Conservation (phyloP, 306 rosid species). For the Citrullus mucosospermus region DNA sequence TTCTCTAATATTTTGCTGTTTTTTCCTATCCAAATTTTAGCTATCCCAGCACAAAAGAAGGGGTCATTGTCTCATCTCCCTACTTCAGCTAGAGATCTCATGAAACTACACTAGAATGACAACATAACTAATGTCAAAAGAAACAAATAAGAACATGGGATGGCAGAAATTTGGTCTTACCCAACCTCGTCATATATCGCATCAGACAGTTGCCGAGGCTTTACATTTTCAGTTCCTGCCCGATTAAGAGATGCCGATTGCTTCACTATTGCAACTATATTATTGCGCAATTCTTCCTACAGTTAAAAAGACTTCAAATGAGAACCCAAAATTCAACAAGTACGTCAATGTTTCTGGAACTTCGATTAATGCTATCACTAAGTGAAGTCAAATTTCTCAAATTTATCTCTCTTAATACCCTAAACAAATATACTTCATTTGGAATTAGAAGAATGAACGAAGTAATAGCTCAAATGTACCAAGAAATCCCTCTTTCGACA, state of each 20-base stretch:
- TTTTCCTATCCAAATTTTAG: background rate
- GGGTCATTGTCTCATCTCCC: background rate
- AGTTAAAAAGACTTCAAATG: background rate
- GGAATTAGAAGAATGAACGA: background rate
- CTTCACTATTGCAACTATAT: constrained; percentile 44
- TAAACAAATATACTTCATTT: background rate
- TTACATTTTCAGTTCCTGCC: constrained; percentile 64
- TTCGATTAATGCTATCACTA: background rate
- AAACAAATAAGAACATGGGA: background rate
- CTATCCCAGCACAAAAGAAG: background rate
- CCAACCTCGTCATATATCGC: constrained; percentile 73
- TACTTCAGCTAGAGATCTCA: background rate
- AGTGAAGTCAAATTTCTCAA: background rate
- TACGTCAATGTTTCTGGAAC: background rate
- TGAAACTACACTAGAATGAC: background rate
- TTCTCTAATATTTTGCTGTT: no score
- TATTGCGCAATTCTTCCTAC: constrained; percentile 62
- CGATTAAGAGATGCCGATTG: constrained; percentile 57
- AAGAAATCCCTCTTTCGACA: background rate
- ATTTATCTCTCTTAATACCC: background rate
- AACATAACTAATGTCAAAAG: background rate
- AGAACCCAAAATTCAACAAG: background rate
- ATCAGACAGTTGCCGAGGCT: constrained; percentile 89
- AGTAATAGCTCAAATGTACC: background rate
- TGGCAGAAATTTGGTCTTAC: constrained; percentile 18